Evolutionary conservation across 2,329 filamentous ascomycete genomes (phyloP), one percentile per base, ranked within the genome.

Genomic region (Stachybotrys chlorohalonatus): DNA sequence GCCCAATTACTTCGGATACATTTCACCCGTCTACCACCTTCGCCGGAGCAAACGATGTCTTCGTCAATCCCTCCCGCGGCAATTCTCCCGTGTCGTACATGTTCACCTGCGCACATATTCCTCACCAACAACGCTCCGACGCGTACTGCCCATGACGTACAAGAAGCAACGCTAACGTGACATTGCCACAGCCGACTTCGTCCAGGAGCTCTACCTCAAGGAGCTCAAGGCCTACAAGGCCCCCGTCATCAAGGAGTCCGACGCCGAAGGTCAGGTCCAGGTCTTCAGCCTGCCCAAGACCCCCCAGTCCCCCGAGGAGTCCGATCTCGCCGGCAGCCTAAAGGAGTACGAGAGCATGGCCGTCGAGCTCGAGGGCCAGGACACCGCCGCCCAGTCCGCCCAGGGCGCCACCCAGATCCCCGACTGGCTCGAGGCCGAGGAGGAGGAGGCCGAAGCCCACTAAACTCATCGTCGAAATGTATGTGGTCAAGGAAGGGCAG

Each of bases 151-250:
- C 46, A 47, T 7, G 46, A 47, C 46, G 17, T 70, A 64, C 70
- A 64, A 24, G 24, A 24, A 24, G 24, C 24, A 24, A 4, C 52
- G 53, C 31, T 57, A 53, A 54, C 55, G 57, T 47, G 53, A 42
- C 36, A 15, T 54, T 48, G 39, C 31, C 52, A 61, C 70, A 97
- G 94, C 90, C 84, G 94, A 99, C 75, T 85, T 96, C 68, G 90
- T 99, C 66, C 94, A 97, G 78, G 93, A 97, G 73, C 84, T 99
- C 70, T 99, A 99, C 82, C 85, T 99, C 66, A 88, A 87, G 74
- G 92, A 97, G 77, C 85, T 99, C 71, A 94, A 93, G 79, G 84
- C 85, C 75, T 97, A 96, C 87, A 97, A 97, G 84, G 79, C 86
- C 60, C 79, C 89, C 55, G 79, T 84, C 63, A 72, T 93, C 77